Base-by-base conservation (phyloP, 2,329 filamentous ascomycete species). In the Dactylellina haptotyla region DNA sequence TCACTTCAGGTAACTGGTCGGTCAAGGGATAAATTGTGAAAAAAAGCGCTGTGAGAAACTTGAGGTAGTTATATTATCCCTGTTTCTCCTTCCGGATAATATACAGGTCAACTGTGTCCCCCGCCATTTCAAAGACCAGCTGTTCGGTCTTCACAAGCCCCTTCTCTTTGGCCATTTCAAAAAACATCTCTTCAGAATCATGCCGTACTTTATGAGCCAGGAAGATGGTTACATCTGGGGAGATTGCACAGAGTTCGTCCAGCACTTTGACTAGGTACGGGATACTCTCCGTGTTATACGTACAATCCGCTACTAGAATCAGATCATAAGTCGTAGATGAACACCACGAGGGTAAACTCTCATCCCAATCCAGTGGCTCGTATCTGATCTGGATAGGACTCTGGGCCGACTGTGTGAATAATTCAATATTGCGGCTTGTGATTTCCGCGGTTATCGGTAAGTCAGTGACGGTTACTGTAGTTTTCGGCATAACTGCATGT, bases 271-370 rank as follows among this genome's bases (percentile, higher is more conserved):
- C 88, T 37, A 91, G 81, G 23, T 86, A 84, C 1, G 87, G 86
- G 57, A 89, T 84, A 70, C 87, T 89, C 77, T 90, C 88, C 14
- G 85, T 82, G 79, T 91, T 91, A 80, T 92, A 92, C 1, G 89
- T 91, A 80, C 89, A 91, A 79, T 92, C 89, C 1, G 88, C 87
- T 0, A 90, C 85, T 2, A 90, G 79, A 20, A 91, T 83, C 32
- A 91, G 77, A 78, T 90, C 86, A 77, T 87, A 83, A 9, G 77
- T 77, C 37, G 77, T 77, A 23, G 77, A 75, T 20, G 76, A 77
- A 9, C 83, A 79, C 37, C 82, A 78, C 3, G 79, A 77, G 26
- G 85, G 83, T 4, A 88, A 79, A 2, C 83, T 79, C 12, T 83
- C 79, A n/a, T 87, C 84, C 89, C 89, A 92, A 78, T 90, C 86